A percentile compares a stretch with the other conserved stretches of the same genome.
phyloP scores from a whole-genome alignment of 1,139 yeast genomes.

The Candida pseudoviswanathii region DNA sequence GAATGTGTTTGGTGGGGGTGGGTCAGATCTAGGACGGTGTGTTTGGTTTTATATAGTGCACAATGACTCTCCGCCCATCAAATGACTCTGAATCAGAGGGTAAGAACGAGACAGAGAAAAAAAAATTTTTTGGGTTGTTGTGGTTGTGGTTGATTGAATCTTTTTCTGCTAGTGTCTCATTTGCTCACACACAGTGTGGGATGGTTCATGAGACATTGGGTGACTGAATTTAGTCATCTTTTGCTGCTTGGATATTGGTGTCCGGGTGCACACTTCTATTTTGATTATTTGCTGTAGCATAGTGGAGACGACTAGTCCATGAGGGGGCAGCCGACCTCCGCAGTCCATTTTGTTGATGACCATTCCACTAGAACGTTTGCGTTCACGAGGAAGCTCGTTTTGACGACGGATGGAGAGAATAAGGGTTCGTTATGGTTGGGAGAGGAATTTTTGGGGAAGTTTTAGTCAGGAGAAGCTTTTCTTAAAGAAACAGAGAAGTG shows the following conservation, averaged over 20 bases:
- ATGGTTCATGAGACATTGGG: conserved; percentile 1
- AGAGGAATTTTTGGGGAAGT: too few relatives aligned
- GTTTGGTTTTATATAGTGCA: background rate
- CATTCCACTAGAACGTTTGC: too few relatives aligned
- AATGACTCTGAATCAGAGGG: conserved; percentile 7
- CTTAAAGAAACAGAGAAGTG: too few relatives aligned
- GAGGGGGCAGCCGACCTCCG: background rate
- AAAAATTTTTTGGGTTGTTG: background rate
- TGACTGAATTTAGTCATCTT: conserved; percentile 6
- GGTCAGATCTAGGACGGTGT: background rate
- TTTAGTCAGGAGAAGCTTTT: too few relatives aligned
- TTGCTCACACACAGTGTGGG: background rate
- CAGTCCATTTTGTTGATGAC: too few relatives aligned
- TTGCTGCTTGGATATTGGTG: background rate
- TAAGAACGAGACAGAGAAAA: background rate
- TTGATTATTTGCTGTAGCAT: background rate
- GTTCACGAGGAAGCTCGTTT: too few relatives aligned
- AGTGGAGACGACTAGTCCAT: background rate
- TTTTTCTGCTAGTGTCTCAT: background rate
- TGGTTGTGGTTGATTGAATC: background rate
- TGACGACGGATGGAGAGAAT: too few relatives aligned
- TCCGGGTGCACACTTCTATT: background rate
- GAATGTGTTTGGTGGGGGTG: background rate
- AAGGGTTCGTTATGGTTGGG: too few relatives aligned
- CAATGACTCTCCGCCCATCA: background rate